Evolutionary conservation across 441 rosid species (phyloP), one percentile per base, ranked within the genome.

Genomic region (Erysimum cheiri): DNA sequence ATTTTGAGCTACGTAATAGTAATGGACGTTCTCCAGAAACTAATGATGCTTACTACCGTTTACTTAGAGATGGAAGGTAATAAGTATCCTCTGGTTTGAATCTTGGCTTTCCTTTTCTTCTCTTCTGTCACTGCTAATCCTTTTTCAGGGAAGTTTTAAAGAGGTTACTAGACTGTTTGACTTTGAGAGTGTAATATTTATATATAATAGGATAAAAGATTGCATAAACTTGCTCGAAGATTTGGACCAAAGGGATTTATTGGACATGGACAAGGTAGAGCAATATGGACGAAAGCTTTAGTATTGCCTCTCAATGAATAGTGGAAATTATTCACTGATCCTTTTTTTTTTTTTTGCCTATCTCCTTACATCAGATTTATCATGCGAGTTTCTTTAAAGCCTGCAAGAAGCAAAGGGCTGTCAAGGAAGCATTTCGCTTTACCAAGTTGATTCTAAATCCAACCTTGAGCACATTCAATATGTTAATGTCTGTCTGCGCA

Each of bases 401-500:
- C 74, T 93, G 98, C 87, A 93, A 84, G 81, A 81, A 67, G 80
- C 71, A 72, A 72, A 87, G 82, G 69, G 90, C 93, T 64, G 87
- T 84, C 32, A 81, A 86, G 72, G 92, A 91, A 84, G 98, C 97
- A 71, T 87, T 91, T 79, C 84, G 85, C 65, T 93, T 93, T 84
- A 85, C 82, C 83, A 88, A 84, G 82, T 81, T 93, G 83, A 72
- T 93, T 73, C 78, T 85, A 47, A 89, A 86, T 66, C 98, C 97
- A 63, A 85, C 89, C 56, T 77, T 93, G 74, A 93, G 98, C 79
- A 91, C 98, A 66, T 93, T 88, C 76, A 93, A 93, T 85, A 89
- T 93, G 98, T 86, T 93, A 52, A 87, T 89, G 91, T 85, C 95
- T 68, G 95, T 93, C 13, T 93, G 95, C 72, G 83, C 96, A 36